Evolutionary conservation across 1,284 basidiomycete genomes (phyloP).

Genomic region (Cystobasidium sp.): DNA sequence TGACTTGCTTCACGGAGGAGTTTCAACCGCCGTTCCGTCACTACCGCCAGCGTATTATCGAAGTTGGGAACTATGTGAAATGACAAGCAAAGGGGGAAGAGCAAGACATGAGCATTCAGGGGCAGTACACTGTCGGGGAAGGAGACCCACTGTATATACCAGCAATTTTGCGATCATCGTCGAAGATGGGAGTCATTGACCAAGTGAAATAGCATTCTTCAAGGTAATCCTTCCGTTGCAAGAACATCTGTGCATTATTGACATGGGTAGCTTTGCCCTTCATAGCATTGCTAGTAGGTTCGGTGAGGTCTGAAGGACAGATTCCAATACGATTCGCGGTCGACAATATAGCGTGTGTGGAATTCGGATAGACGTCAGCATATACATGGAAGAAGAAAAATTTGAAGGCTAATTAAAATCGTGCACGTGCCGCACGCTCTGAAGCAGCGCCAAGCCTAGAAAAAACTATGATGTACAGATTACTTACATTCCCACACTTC

Average conservation of each 20-base stretch:
- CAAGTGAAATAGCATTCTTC: slow-evolving; percentile 52
- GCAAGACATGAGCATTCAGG: no score
- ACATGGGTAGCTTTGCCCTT: slow-evolving; percentile 47
- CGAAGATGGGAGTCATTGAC: slow-evolving; percentile 50
- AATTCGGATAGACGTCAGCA: no score
- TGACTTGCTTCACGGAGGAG: slow-evolving; percentile 48
- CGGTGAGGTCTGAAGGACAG: background rate
- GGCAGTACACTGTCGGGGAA: no score
- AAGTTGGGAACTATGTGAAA: slow-evolving; percentile 53
- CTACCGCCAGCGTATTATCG: slow-evolving; percentile 48
- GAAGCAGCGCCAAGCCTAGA: no score
- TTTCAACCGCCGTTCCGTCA: slow-evolving; percentile 48
- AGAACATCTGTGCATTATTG: slow-evolving; percentile 50
- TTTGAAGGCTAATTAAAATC: no score
- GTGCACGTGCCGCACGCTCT: no score
- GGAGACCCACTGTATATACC: slow-evolving; percentile 32
- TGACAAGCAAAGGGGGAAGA: no score
- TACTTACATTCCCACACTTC: slow-evolving; percentile 48
- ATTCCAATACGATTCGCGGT: no score
- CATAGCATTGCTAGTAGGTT: slow-evolving; percentile 18
- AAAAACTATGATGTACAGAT: no score
- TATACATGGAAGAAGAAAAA: no score
- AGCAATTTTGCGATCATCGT: slow-evolving; percentile 31
- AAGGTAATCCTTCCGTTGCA: slow-evolving; percentile 40
- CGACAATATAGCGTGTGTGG: no score